phyloP scores from a whole-genome alignment of 2,329 filamentous ascomycete species.

The Phoma sp. region DNA sequence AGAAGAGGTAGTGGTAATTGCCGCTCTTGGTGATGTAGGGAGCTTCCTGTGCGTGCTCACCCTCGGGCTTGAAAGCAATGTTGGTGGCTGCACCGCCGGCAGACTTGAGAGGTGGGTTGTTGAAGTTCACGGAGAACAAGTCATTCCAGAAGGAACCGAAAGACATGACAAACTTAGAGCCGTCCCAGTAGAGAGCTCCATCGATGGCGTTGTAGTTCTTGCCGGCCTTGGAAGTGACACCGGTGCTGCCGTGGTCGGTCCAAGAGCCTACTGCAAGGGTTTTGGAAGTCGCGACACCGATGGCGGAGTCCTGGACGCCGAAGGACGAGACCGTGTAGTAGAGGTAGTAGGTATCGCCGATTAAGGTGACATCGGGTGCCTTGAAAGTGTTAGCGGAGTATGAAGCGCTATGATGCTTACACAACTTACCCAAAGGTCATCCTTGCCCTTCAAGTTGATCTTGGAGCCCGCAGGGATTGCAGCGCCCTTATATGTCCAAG shows the following conservation, averaged over 20 bases:
- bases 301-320: constrained; percentile 66
- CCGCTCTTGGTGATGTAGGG: constrained; percentile 62
- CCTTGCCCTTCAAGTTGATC: constrained; percentile 54
- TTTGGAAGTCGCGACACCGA: constrained; percentile 63
- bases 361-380: constrained; percentile 68
- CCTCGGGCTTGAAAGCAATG: constrained; percentile 61
- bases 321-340: constrained; percentile 72
- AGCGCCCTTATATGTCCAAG: constrained; percentile 59
- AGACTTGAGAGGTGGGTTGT: constrained; percentile 40
- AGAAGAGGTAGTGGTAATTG: constrained; percentile 70
- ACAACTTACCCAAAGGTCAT: constrained; percentile 57
- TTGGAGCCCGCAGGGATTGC: constrained; percentile 55
- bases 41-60: constrained; percentile 63
- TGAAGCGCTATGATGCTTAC: neutral
- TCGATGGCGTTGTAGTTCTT: constrained; percentile 61
- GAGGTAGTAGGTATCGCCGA: constrained; percentile 67
- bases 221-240: constrained; percentile 53
- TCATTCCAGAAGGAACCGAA: constrained; percentile 75
- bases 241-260: constrained; percentile 65
- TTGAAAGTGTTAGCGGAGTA: constrained; percentile 33
- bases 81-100: constrained; percentile 51
- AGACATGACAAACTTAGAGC: constrained; percentile 58
- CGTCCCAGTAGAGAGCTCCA: constrained; percentile 50
- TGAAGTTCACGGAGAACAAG: constrained; percentile 65
- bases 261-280: constrained; percentile 58